phyloP scores from a whole-genome alignment of 2,329 filamentous ascomycete genomes.

The Fusarium beomiforme region DNA sequence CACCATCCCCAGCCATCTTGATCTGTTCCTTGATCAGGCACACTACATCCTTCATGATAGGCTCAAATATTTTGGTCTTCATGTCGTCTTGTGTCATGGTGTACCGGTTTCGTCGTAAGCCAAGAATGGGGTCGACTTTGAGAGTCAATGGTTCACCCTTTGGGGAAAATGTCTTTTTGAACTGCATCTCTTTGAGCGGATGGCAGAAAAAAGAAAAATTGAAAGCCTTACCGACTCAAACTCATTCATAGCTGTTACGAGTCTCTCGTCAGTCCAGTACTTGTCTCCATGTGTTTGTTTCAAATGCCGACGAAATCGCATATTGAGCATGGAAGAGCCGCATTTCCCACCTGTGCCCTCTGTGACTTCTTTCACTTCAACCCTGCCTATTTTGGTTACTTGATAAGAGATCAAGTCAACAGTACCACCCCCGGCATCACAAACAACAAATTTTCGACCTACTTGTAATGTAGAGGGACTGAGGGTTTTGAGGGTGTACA shows the following conservation, averaged over 20 bases:
- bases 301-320: slow-evolving; percentile 57
- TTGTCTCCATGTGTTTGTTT: slow-evolving; percentile 55
- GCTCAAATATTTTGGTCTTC: slow-evolving; percentile 66
- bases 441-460: slow-evolving; percentile 61
- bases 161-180: slow-evolving; percentile 52
- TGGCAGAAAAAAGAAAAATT: slow-evolving; percentile 50
- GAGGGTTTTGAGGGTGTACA: slow-evolving; percentile 58
- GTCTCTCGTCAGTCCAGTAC: slow-evolving; percentile 54
- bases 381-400: slow-evolving; percentile 52
- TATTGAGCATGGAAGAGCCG: slow-evolving; percentile 61
- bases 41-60: slow-evolving; percentile 55
- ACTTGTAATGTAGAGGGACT: slow-evolving; percentile 53
- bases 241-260: slow-evolving; percentile 52
- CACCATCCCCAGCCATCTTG: slow-evolving; percentile 47
- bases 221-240: slow-evolving; percentile 53
- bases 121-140: slow-evolving; percentile 48
- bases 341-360: slow-evolving; percentile 61
- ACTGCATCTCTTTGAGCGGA: slow-evolving; percentile 39
- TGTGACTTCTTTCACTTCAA: slow-evolving; percentile 60
- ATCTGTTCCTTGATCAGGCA: slow-evolving; percentile 55
- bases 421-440: slow-evolving; percentile 65
- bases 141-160: slow-evolving; percentile 50
- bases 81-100: slow-evolving; percentile 64
- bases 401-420: slow-evolving; percentile 65
- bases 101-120: slow-evolving; percentile 45